Evolutionary conservation across 306 rosid species (phyloP).

Genomic region (Coriaria nepalensis): DNA sequence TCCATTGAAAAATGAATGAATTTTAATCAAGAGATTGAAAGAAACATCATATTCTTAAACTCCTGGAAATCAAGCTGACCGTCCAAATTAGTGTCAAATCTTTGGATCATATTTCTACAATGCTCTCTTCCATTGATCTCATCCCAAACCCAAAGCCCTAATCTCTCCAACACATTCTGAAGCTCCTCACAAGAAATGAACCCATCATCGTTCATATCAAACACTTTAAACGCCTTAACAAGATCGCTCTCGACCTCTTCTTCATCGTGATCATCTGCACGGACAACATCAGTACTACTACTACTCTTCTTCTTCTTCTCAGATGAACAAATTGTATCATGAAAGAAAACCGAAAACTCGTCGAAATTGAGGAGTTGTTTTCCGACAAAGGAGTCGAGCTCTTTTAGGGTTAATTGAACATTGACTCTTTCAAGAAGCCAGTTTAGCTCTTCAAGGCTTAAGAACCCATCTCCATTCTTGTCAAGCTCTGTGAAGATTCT

Average conservation of each 20-base stretch:
- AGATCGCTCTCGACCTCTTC: conserved; percentile 37
- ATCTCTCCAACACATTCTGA: conserved; percentile 31
- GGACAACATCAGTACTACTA: conserved; percentile 1
- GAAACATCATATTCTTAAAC: conserved; percentile 72
- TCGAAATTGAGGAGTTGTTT: conserved; percentile 30
- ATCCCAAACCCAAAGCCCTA: conserved; percentile 61
- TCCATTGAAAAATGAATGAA: background rate
- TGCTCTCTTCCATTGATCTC: conserved; percentile 23
- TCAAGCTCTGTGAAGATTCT: conserved; percentile 60
- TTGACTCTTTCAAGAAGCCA: conserved; percentile 29
- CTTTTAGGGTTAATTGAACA: conserved; percentile 19
- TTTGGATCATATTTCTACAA: conserved; percentile 41
- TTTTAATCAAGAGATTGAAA: conserved; percentile 20
- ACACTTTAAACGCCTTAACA: conserved; percentile 48
- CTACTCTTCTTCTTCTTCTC: conserved; percentile 6
- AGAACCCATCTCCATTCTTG: conserved; percentile 40
- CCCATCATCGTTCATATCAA: background rate
- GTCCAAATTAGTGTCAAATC: conserved; percentile 53
- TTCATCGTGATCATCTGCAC: too few species aligned
- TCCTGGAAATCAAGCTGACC: conserved; percentile 78
- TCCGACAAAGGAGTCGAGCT: conserved; percentile 39
- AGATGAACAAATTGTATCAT: conserved; percentile 26
- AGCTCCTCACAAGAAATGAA: background rate
- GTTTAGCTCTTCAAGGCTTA: conserved; percentile 52
- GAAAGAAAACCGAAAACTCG: conserved; percentile 47